A percentile compares a stretch with the other conserved stretches of the same genome.
These are phyloP conservation scores for Scutellaria minor DNA, from an alignment of 257 asterid genomes.

Conservation along the genomic window DNA sequence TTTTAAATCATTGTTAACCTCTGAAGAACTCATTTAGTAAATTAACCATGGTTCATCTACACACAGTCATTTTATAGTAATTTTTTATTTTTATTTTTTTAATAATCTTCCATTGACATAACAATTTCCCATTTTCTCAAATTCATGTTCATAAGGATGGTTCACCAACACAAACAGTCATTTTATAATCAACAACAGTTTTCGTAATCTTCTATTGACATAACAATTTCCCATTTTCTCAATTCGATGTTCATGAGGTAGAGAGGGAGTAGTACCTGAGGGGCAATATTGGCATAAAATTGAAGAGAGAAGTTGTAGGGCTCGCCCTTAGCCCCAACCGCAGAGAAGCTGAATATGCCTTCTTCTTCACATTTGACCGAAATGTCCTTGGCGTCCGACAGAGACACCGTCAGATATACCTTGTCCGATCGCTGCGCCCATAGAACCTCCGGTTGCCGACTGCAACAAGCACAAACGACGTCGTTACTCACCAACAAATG, in stretches of 20 bases:
- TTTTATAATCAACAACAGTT: not conserved
- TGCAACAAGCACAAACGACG: constrained; percentile 40
- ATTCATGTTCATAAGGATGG: too few species aligned
- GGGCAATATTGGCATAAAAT: constrained; percentile 62
- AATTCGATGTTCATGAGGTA: not conserved
- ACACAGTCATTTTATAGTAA: not conserved
- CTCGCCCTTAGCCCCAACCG: constrained; percentile 61
- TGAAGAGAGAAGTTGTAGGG: constrained; percentile 65
- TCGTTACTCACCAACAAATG: constrained; percentile 16
- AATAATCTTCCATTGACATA: too few species aligned
- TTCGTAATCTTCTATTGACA: not conserved
- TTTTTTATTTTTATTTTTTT: too few species aligned
- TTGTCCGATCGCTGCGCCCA: constrained; percentile 92
- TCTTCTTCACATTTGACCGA: constrained; percentile 65
- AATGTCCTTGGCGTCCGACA: constrained; percentile 83
- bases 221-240: too few species aligned
- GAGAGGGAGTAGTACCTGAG: constrained; percentile 52
- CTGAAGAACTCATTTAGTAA: not conserved
- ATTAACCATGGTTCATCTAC: not conserved
- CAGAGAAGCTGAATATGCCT: constrained; percentile 73
- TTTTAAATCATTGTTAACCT: too few species aligned
- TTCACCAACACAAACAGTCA: not conserved
- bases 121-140: too few species aligned
- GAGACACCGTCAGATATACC: constrained; percentile 74
- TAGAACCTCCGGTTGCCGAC: constrained; percentile 86